A percentile compares a stretch with the other conserved stretches of the same genome.
phyloP scores from a whole-genome alignment of 306 rosid genomes.

The Trifolium repens region DNA sequence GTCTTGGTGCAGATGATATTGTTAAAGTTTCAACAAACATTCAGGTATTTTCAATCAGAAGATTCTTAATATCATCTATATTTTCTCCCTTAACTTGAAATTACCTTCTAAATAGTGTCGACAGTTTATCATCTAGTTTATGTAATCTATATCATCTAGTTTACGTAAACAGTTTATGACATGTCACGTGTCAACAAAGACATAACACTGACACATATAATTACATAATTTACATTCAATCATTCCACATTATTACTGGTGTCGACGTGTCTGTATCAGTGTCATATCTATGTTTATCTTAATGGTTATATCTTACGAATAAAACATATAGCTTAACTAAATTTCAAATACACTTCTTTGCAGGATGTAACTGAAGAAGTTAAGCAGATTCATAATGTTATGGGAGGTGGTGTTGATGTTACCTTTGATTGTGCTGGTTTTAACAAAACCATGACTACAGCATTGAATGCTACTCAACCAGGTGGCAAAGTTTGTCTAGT shows the following conservation, averaged over 20 bases:
- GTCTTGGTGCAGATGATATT: slow-evolving; percentile 77
- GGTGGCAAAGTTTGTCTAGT: slow-evolving; percentile 94
- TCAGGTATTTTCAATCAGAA: slow-evolving; percentile 50
- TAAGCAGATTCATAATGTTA: slow-evolving; percentile 57
- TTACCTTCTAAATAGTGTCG: neutral
- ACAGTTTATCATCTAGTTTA: too few relatives aligned
- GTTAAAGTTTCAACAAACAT: slow-evolving; percentile 71
- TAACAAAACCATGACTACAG: slow-evolving; percentile 85
- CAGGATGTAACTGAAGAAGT: slow-evolving; percentile 80
- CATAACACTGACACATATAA: too few relatives aligned
- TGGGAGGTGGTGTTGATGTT: slow-evolving; percentile 66
- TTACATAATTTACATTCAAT: too few relatives aligned
- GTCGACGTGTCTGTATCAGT: too few relatives aligned
- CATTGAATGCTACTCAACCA: slow-evolving; percentile 68
- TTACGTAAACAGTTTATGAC: too few relatives aligned
- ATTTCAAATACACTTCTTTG: slow-evolving; percentile 9
- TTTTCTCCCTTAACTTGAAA: neutral
- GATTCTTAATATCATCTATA: neutral
- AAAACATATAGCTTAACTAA: neutral
- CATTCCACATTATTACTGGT: too few relatives aligned
- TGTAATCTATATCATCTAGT: too few relatives aligned
- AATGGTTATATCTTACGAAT: too few relatives aligned
- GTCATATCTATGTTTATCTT: too few relatives aligned
- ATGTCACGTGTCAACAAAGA: too few relatives aligned
- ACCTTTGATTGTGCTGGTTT: slow-evolving; percentile 90